Percentiles rank a stretch among this genome's conserved stretches.
phyloP scores from a whole-genome alignment of 208 protist species.

The Jaenimonas drosophilae region DNA sequence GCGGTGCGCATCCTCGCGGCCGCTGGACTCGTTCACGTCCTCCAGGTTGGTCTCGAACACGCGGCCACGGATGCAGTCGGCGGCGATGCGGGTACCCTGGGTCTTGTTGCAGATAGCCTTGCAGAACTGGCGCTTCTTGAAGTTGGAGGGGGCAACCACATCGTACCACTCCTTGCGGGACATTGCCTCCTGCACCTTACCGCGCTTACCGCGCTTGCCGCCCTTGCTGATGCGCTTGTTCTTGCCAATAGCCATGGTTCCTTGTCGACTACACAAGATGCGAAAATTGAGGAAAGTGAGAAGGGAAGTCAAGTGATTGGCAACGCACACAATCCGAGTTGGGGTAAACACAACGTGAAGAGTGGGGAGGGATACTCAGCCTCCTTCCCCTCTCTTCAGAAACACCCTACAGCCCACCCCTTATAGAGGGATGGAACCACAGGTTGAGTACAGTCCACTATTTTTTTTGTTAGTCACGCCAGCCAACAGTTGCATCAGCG shows the following conservation, averaged over 20 bases:
- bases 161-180: slow-evolving; percentile 99
- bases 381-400: too few species aligned
- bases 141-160: slow-evolving; percentile 95
- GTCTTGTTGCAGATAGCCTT: slow-evolving; percentile 98
- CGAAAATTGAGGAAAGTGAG: too few species aligned
- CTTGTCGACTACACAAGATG: too few species aligned
- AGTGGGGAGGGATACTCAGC: too few species aligned
- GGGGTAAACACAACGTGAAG: too few species aligned
- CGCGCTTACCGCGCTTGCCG: slow-evolving; percentile 92
- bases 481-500: too few species aligned
- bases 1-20: slow-evolving; percentile 84
- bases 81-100: slow-evolving; percentile 91
- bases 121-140: slow-evolving; percentile 91
- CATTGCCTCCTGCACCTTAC: slow-evolving; percentile 95
- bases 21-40: slow-evolving; percentile 92
- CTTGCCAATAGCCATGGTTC: slow-evolving; percentile 90
- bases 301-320: too few species aligned
- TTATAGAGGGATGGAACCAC: too few species aligned
- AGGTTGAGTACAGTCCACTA: too few species aligned
- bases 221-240: slow-evolving; percentile 95
- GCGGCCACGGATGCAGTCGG: slow-evolving; percentile 94
- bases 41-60: slow-evolving; percentile 97
- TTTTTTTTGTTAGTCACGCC: too few species aligned
- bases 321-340: too few species aligned
- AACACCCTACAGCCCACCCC: too few species aligned